phyloP scores from a whole-genome alignment of 1,284 basidiomycete species.

The Cryptococcus deneoformans region DNA sequence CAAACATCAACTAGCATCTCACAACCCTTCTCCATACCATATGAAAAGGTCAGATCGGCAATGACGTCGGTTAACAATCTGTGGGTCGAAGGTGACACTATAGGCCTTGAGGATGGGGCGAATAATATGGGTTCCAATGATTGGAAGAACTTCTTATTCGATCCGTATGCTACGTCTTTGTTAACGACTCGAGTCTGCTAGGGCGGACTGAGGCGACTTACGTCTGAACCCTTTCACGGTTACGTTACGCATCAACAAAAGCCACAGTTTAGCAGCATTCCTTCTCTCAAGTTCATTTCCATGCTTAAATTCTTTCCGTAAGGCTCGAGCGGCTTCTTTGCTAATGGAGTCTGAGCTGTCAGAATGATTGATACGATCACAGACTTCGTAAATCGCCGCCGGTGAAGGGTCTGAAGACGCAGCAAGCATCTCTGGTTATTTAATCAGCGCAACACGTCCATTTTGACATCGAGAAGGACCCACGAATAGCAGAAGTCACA shows the following conservation, averaged over 20 bases:
- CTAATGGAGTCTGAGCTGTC: conserved; percentile 33
- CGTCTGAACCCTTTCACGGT: conserved; percentile 33
- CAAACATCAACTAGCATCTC: conserved; percentile 41
- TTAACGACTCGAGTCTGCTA: not conserved
- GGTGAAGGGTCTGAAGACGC: conserved; percentile 30
- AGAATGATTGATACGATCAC: conserved; percentile 45
- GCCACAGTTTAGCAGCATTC: conserved; percentile 45
- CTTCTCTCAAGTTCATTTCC: conserved; percentile 38
- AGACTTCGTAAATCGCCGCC: conserved; percentile 37
- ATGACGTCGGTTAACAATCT: conserved; percentile 34
- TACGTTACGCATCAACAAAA: conserved; percentile 43
- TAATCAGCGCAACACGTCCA: not conserved
- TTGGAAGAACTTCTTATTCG: conserved; percentile 41
- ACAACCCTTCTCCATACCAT: conserved; percentile 39
- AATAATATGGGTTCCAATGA: conserved; percentile 33
- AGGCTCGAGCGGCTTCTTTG: conserved; percentile 44
- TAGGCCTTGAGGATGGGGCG: conserved; percentile 22
- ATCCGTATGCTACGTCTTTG: conserved; percentile 28
- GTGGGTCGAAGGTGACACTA: conserved; percentile 25
- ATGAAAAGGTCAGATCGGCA: conserved; percentile 38
- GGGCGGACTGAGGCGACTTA: conserved; percentile 17
- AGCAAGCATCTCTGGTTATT: conserved; percentile 27
- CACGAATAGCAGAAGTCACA: conserved; percentile 37
- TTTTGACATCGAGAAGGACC: conserved; percentile 11
- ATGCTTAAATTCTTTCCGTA: conserved; percentile 47